These are phyloP conservation scores for Vigna radiata DNA, from an alignment of 306 rosid species.

Conservation along the genomic window DNA sequence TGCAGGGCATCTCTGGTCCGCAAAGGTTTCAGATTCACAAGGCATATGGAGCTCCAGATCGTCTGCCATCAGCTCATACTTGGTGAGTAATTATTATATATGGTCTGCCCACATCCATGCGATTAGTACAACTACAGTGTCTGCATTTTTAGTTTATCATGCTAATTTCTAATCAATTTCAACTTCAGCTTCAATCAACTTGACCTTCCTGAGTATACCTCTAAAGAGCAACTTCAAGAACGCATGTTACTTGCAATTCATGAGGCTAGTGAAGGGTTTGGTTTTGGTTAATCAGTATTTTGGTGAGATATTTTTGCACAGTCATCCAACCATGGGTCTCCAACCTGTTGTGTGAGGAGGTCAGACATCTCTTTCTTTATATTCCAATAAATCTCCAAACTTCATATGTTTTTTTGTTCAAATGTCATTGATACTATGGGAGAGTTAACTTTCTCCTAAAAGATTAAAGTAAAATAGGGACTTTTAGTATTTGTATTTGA, in stretches of 20 bases:
- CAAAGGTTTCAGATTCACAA: conserved; percentile 99
- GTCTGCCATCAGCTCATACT: conserved; percentile 98
- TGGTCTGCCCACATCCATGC: background rate
- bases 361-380: no score
- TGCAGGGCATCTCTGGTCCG: conserved; percentile 99
- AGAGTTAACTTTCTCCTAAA: background rate
- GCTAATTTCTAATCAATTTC: conserved; percentile 35
- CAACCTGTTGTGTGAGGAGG: conserved; percentile 68
- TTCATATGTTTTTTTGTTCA: conserved; percentile 26
- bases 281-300: conserved; percentile 69
- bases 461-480: background rate
- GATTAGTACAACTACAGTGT: background rate
- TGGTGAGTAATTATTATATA: conserved; percentile 60
- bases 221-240: conserved; percentile 94
- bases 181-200: conserved; percentile 90
- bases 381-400: background rate
- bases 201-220: conserved; percentile 95
- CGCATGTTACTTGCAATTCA: conserved; percentile 96
- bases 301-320: conserved; percentile 41
- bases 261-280: conserved; percentile 98
- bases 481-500: background rate
- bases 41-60: conserved; percentile 98
- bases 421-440: background rate
- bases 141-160: conserved; percentile 21
- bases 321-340: conserved; percentile 48